phyloP scores from a whole-genome alignment of 345 rosid species.

The Jatropha curcas region DNA sequence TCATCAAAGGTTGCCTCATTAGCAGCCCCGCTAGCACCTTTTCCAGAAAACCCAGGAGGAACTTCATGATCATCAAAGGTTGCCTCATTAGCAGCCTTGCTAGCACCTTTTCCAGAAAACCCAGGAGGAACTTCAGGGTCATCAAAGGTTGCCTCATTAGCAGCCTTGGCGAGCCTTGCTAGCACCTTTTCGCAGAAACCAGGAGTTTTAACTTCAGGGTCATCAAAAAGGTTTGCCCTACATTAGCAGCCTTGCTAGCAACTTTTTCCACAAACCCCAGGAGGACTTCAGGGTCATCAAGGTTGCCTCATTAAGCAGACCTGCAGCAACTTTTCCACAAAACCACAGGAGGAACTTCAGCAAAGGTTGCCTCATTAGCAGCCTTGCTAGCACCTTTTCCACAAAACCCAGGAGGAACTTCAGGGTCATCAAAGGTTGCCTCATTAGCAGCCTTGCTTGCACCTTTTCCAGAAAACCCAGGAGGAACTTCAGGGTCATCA shows the following conservation, averaged over 20 bases:
- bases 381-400: neutral
- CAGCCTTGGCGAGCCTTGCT: neutral
- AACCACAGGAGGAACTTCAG: neutral
- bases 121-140: too few species aligned
- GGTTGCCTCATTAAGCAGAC: neutral
- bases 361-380: neutral
- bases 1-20: neutral
- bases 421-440: neutral
- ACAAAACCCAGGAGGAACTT: too few species aligned
- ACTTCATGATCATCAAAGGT: neutral
- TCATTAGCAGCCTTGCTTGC: neutral
- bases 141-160: neutral
- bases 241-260: neutral
- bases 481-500: neutral
- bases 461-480: neutral
- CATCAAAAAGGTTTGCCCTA: too few species aligned
- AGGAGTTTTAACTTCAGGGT: too few species aligned
- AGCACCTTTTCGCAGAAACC: neutral
- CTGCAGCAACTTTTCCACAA: neutral
- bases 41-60: neutral
- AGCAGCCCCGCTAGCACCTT: neutral
- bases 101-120: neutral
- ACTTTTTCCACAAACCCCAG: neutral
- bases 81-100: neutral
- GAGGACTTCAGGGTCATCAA: neutral